A percentile compares a stretch with the other conserved stretches of the same genome.
phyloP scores from a whole-genome alignment of 371 early-diverging fungal species.

The Lichtheimia ornata region DNA sequence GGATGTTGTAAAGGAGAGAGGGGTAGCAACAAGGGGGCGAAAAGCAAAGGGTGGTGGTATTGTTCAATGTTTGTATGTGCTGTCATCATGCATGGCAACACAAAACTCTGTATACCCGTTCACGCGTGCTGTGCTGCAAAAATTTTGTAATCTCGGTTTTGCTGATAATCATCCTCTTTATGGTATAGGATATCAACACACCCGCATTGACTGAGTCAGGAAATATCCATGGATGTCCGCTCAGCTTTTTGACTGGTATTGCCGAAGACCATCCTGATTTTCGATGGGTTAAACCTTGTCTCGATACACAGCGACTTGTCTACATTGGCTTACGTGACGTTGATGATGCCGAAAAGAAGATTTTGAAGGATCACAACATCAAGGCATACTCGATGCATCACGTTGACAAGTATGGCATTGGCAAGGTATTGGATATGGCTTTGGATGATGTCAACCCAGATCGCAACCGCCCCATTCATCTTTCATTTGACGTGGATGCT shows the following conservation, averaged over 20 bases:
- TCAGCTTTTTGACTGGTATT: conserved; percentile 90
- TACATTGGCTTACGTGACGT: conserved; percentile 97
- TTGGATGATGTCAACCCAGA: conserved; percentile 87
- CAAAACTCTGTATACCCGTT: too few relatives aligned
- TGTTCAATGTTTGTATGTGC: too few relatives aligned
- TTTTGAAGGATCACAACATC: conserved; percentile 77
- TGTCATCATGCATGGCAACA: too few relatives aligned
- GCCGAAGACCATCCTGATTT: conserved; percentile 72
- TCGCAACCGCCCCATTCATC: conserved; percentile 83
- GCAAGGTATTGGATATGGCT: conserved; percentile 93
- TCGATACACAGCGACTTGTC: conserved; percentile 77
- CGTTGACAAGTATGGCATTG: conserved; percentile 94
- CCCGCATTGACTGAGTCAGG: conserved; percentile 87
- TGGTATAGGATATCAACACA: conserved; percentile 89
- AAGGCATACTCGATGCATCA: conserved; percentile 97
- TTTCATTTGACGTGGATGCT: conserved; percentile 96
- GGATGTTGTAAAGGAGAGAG: too few relatives aligned
- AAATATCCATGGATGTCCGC: conserved; percentile 95
- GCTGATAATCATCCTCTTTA: too few relatives aligned
- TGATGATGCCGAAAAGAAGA: conserved; percentile 84
- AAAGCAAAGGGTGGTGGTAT: too few relatives aligned
- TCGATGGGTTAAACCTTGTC: conserved; percentile 82
- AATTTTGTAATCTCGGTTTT: too few relatives aligned
- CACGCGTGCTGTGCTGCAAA: too few relatives aligned
- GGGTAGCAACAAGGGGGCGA: too few relatives aligned